Percentiles rank a stretch among this genome's conserved stretches.
phyloP scores from a whole-genome alignment of 257 asterid species.

The Henckelia pumila region DNA sequence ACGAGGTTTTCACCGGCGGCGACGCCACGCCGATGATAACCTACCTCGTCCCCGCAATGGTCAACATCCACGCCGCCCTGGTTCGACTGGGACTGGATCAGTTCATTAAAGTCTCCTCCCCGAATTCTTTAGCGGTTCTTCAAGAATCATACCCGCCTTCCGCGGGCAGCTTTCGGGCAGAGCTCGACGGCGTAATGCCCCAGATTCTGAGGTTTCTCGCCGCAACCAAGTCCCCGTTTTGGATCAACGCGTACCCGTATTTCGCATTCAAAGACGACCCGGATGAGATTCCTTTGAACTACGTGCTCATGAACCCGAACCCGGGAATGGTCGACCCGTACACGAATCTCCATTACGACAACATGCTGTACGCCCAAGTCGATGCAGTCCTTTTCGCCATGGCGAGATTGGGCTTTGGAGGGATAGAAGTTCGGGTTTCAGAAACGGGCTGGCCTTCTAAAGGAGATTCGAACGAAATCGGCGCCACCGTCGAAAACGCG shows the following conservation, averaged over 20 bases:
- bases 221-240: slow-evolving; percentile 58
- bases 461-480: slow-evolving; percentile 67
- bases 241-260: slow-evolving; percentile 85
- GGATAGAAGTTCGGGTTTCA: slow-evolving; percentile 58
- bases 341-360: slow-evolving; percentile 67
- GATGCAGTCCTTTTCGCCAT: slow-evolving; percentile 82
- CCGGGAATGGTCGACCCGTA: slow-evolving; percentile 55
- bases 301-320: slow-evolving; percentile 77
- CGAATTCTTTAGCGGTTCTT: slow-evolving; percentile 37
- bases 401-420: slow-evolving; percentile 48
- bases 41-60: slow-evolving; percentile 40
- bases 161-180: slow-evolving; percentile 31
- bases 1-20: slow-evolving; percentile 59
- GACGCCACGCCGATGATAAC: slow-evolving; percentile 27
- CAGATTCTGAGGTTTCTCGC: slow-evolving; percentile 56
- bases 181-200: slow-evolving; percentile 18
- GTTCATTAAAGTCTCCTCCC: slow-evolving; percentile 37
- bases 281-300: slow-evolving; percentile 43
- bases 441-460: slow-evolving; percentile 98
- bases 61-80: slow-evolving; percentile 38
- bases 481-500: slow-evolving; percentile 81
- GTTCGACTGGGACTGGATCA: slow-evolving; percentile 31
- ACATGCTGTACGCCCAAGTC: slow-evolving; percentile 87
- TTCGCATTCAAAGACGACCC: slow-evolving; percentile 81
- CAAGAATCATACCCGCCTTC: slow-evolving; percentile 49